Evolutionary conservation across 2,329 filamentous ascomycete genomes (phyloP).

Genomic region (Exserohilum rostratum): DNA sequence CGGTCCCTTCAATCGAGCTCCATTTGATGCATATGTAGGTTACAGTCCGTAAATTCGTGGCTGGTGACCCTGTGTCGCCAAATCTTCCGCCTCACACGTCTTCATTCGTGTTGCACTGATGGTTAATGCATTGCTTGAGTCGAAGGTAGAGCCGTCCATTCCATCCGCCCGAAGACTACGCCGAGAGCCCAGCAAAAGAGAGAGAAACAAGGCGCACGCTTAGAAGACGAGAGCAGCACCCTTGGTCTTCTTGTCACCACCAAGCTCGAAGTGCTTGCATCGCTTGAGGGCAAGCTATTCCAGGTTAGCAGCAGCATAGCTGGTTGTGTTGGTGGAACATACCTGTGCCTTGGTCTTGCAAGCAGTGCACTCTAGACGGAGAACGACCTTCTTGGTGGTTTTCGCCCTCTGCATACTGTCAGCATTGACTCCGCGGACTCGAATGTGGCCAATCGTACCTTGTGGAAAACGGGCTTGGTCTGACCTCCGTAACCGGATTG

Average conservation of each 20-base stretch:
- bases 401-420: conserved; percentile 79
- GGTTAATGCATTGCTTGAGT: conserved; percentile 40
- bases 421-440: conserved; percentile 5
- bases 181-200: conserved; percentile 49
- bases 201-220: conserved; percentile 60
- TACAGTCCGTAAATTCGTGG: conserved; percentile 47
- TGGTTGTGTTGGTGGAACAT: conserved; percentile 4
- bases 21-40: conserved; percentile 51
- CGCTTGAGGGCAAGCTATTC: conserved; percentile 96
- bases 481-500: conserved; percentile 99
- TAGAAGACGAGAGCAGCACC: conserved; percentile 99
- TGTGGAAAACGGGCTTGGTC: conserved; percentile 99
- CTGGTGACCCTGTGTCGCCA: conserved; percentile 42
- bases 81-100: conserved; percentile 34
- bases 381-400: conserved; percentile 99
- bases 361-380: conserved; percentile 94
- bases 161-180: conserved; percentile 47
- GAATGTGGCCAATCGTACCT: conserved; percentile 26
- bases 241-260: conserved; percentile 99
- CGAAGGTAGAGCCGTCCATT: conserved; percentile 44
- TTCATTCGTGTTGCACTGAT: conserved; percentile 31
- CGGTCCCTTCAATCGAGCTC: conserved; percentile 46
- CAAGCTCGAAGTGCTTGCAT: conserved; percentile 99
- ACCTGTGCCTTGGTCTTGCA: conserved; percentile 70
- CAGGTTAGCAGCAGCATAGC: conserved; percentile 45